These are phyloP conservation scores for Microsporum audouinii DNA, from an alignment of 2,329 filamentous ascomycete genomes.

Conservation along the genomic window DNA sequence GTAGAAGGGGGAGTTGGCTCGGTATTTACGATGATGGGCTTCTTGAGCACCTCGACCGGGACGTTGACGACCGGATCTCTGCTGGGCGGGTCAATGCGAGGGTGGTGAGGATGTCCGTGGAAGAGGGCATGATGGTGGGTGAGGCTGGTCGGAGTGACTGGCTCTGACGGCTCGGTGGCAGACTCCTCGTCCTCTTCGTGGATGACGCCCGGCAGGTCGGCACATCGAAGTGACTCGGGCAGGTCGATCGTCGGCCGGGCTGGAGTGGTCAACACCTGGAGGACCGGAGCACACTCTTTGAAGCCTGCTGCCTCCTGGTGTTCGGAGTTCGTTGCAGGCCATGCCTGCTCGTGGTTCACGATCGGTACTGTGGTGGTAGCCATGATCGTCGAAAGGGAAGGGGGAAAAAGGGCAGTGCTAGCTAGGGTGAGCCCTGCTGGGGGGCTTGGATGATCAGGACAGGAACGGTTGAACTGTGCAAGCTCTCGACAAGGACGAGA, in stretches of 20 bases:
- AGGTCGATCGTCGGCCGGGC: constrained; percentile 5
- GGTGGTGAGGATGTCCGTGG: neutral
- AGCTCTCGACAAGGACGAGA: neutral
- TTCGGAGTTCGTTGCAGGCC: neutral
- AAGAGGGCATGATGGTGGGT: constrained; percentile 5
- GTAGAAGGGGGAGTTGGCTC: constrained; percentile 13
- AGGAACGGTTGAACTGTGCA: neutral
- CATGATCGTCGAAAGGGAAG: neutral
- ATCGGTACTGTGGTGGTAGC: neutral
- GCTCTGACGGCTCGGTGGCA: constrained; percentile 17
- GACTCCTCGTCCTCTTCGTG: constrained; percentile 16
- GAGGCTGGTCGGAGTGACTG: constrained; percentile 17
- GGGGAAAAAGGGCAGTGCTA: neutral
- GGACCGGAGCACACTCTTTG: neutral
- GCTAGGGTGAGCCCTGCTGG: neutral
- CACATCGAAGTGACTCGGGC: constrained; percentile 8
- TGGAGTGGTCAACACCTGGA: neutral
- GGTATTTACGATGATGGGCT: constrained; percentile 14
- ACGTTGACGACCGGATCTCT: constrained; percentile 6
- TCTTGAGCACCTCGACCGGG: constrained; percentile 7
- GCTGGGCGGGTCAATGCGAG: neutral
- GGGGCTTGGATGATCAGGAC: neutral
- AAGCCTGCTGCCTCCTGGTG: neutral
- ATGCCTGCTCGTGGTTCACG: neutral
- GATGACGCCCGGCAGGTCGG: constrained; percentile 14